A percentile compares a stretch with the other conserved stretches of the same genome.
Conservation (phyloP, 2,329 filamentous ascomycete genomes). For the Trichophaea hybrida region DNA sequence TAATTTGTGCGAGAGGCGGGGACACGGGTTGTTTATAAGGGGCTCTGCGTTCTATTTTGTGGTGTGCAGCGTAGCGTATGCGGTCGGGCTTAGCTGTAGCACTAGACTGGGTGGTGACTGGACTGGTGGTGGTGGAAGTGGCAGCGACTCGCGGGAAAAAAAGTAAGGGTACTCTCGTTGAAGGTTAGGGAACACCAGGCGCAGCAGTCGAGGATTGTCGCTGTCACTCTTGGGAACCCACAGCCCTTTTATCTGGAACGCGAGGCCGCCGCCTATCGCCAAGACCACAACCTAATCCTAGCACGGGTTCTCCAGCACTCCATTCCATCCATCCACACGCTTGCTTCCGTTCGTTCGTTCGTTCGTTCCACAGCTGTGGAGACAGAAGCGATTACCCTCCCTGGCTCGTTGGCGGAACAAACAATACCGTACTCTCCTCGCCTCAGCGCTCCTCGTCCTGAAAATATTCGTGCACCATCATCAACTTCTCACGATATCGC, state of each 20-base stretch:
- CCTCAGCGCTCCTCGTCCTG: too few species aligned
- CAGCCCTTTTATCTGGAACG: constrained; percentile 6
- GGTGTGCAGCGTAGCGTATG: not conserved
- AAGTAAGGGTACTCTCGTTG: not conserved
- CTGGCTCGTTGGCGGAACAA: too few species aligned
- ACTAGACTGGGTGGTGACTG: not conserved
- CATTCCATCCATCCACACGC: too few species aligned
- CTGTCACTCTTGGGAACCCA: constrained; percentile 1
- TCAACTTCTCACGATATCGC: too few species aligned
- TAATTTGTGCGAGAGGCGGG: constrained; percentile 17
- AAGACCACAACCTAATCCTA: not conserved
- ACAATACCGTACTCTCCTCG: too few species aligned
- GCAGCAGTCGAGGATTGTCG: constrained; percentile 1
- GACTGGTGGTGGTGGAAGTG: not conserved
- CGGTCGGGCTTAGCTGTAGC: not conserved
- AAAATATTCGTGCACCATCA: too few species aligned
- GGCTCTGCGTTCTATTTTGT: constrained; percentile 21
- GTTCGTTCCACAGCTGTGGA: too few species aligned
- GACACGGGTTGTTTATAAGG: constrained; percentile 24
- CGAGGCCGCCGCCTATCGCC: not conserved
- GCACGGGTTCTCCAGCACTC: too few species aligned
- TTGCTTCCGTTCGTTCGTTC: too few species aligned
- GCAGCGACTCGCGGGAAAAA: not conserved
- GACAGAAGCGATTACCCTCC: too few species aligned
- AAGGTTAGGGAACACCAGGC: not conserved